A percentile compares a stretch with the other conserved stretches of the same genome.
These are phyloP conservation scores for Senna tora DNA, from an alignment of 306 rosid genomes.

Conservation along the genomic window DNA sequence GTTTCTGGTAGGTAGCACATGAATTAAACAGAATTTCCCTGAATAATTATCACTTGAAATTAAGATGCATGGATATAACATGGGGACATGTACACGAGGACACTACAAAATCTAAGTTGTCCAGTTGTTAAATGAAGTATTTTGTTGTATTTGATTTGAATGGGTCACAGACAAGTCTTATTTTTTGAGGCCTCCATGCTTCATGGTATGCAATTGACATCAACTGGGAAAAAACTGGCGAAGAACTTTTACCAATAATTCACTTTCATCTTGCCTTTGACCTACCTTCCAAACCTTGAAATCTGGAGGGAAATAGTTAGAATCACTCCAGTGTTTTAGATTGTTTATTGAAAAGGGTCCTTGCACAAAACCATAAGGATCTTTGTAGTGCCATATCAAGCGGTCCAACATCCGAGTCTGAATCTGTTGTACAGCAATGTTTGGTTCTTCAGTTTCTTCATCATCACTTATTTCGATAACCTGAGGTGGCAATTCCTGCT, in stretches of 20 bases:
- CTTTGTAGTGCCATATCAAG: slow-evolving; percentile 66
- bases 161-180: no score
- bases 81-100: background rate
- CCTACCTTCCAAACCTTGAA: slow-evolving; percentile 82
- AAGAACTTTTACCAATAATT: slow-evolving; percentile 54
- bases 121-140: background rate
- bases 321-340: slow-evolving; percentile 75
- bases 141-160: background rate
- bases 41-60: slow-evolving; percentile 13
- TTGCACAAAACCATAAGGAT: slow-evolving; percentile 72
- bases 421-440: slow-evolving; percentile 28
- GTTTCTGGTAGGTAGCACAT: background rate
- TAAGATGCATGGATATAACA: background rate
- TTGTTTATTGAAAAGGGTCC: slow-evolving; percentile 68
- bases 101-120: background rate
- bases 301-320: slow-evolving; percentile 63
- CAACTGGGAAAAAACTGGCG: slow-evolving; percentile 32
- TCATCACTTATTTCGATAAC: slow-evolving; percentile 69
- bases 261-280: slow-evolving; percentile 52
- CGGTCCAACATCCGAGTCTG: slow-evolving; percentile 32
- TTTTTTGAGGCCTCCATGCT: background rate
- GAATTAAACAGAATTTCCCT: slow-evolving; percentile 32
- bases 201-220: slow-evolving; percentile 8
- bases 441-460: slow-evolving; percentile 42
- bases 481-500: slow-evolving; percentile 33